Conservation (phyloP, 495 filamentous ascomycete genomes). For the Pseudevernia furfuracea region DNA sequence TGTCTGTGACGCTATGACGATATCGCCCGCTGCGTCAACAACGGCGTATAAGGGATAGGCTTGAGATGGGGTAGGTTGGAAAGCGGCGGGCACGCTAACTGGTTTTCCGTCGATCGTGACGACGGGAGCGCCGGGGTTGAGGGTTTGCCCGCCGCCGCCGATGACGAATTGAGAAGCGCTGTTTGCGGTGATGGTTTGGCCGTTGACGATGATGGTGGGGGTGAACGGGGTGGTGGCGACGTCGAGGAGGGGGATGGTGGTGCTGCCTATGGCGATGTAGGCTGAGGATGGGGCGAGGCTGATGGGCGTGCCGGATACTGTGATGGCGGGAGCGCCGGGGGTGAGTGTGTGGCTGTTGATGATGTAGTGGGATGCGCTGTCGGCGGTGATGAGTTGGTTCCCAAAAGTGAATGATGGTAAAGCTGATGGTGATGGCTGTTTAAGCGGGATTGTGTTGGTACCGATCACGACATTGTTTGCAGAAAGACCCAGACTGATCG, state of each 20-base stretch:
- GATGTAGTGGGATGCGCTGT: constrained; percentile 10
- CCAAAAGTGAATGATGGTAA: constrained; percentile 9
- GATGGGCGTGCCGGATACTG: constrained; percentile 17
- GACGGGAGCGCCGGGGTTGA: not conserved
- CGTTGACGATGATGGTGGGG: not conserved
- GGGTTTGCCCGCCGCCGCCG: not conserved
- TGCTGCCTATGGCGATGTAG: constrained; percentile 6
- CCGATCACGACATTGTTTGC: not conserved
- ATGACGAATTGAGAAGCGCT: not conserved
- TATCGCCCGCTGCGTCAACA: not conserved
- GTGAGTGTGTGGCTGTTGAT: constrained; percentile 18
- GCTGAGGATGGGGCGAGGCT: constrained; percentile 9
- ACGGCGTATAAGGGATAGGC: not conserved
- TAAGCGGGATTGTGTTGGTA: not conserved
- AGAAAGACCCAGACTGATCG: not conserved
- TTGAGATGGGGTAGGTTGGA: not conserved
- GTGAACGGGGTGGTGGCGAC: not conserved
- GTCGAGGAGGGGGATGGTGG: not conserved
- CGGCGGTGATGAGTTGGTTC: not conserved
- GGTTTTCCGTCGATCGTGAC: not conserved
- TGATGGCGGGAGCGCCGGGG: constrained; percentile 19
- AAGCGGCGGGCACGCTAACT: not conserved
- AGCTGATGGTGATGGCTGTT: not conserved
- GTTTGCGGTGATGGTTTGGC: not conserved
- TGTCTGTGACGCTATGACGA: not conserved